Base-by-base conservation (phyloP, 768 basidiomycete species). In the Leccinum longicurvipes region DNA sequence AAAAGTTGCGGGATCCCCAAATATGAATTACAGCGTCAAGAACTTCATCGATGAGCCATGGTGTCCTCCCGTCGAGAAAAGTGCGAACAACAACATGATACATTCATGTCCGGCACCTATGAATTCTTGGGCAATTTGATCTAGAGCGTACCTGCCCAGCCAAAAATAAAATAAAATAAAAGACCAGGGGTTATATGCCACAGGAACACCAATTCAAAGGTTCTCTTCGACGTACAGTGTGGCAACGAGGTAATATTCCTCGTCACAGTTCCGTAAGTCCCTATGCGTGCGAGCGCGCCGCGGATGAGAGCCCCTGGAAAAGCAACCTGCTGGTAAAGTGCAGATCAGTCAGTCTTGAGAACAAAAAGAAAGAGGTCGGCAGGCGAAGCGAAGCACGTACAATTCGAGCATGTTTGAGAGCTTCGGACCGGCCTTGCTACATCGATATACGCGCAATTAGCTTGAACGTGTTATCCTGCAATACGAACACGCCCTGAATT, bases 401-500 rank as follows among this genome's bases (percentile, higher is more conserved):
- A 53, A 89, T 62, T 72, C 80, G 87, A 2, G 91, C 87, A 53
- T 79, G 80, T 62, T 77, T 83, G 9, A 88, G 73, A 11, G 93
- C 85, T 47, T 91, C 89, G 17, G 84, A 76, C 12, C 87, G 78
- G 17, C 92, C 87, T 60, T 88, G 80, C 80, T 86, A 87, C 1
- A 91, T 89, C 2, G 93, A 93, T 41, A 96, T 71, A 34, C 90
- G 83, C 4, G 83, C 72, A 41, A 96, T 83, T 0, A 94, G 91
- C 62, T 88, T 93, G 75, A 97, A 97, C 0, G 84, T 72, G 62
- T 93, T 92, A 61, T 97, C 94, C 72, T 96, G 93, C 1, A 98
- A 78, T 3, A 97, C 95, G 59, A 94, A 97, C 15, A 95, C 85
- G 5, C 94, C 94, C 93, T 96, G 50, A n/a, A 31, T n/a, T 25